Conservation (phyloP, 192 early-diverging fungal species). For the Umbelopsis vinacea region DNA sequence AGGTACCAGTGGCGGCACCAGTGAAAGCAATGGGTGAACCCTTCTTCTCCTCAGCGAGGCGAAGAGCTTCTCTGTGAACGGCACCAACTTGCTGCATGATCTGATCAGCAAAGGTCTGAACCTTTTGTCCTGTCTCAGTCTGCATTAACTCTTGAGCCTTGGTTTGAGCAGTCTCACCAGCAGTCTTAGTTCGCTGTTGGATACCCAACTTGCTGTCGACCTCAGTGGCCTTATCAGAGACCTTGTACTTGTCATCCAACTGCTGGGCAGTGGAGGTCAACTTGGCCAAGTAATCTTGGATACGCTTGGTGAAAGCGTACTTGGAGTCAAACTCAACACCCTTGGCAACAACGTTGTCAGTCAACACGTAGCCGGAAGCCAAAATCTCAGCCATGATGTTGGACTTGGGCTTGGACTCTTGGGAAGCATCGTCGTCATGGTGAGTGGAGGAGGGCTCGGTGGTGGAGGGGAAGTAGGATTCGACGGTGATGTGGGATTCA, state of each 20-base stretch:
- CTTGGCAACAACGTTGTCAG: slow-evolving; percentile 59
- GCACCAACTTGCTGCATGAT: slow-evolving; percentile 50
- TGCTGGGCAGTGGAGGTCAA: slow-evolving; percentile 17
- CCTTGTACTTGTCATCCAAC: slow-evolving; percentile 54
- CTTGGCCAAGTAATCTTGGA: slow-evolving; percentile 30
- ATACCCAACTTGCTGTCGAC: slow-evolving; percentile 50
- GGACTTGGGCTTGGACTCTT: slow-evolving; percentile 46
- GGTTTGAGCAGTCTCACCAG: slow-evolving; percentile 44
- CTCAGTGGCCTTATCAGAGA: slow-evolving; percentile 40
- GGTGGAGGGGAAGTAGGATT: slow-evolving; percentile 40
- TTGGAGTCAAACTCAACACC: slow-evolving; percentile 65
- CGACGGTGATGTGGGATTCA: slow-evolving; percentile 56
- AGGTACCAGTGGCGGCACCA: neutral
- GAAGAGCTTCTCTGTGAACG: slow-evolving; percentile 52
- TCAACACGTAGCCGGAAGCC: slow-evolving; percentile 64
- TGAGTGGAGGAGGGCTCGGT: slow-evolving; percentile 6
- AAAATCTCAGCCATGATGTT: slow-evolving; percentile 64
- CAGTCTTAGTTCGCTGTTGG: slow-evolving; percentile 45
- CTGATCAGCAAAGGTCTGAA: slow-evolving; percentile 38
- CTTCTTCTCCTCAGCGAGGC: slow-evolving; percentile 40
- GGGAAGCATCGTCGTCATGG: slow-evolving; percentile 17
- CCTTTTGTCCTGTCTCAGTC: slow-evolving; percentile 49
- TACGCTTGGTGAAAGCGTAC: slow-evolving; percentile 45
- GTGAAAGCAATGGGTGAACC: slow-evolving; percentile 7
- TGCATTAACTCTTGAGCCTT: slow-evolving; percentile 44